Percentiles rank a stretch among this genome's conserved stretches.
These are phyloP conservation scores for Yamadazyma siamensis DNA, from an alignment of 1,139 yeast species.

Conservation along the genomic window DNA sequence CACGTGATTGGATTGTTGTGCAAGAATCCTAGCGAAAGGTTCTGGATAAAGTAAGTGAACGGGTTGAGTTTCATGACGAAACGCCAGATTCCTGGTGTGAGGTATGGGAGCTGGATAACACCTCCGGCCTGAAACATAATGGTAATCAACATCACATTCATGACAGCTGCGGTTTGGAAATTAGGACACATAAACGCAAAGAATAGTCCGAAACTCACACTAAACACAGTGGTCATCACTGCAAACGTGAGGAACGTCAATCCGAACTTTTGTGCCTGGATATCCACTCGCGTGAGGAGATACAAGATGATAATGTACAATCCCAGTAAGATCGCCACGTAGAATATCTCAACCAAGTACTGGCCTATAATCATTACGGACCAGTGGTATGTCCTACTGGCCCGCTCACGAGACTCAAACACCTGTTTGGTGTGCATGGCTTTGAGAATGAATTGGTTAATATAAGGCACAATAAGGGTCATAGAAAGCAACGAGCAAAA, in stretches of 20 bases:
- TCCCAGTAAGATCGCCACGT: slow-evolving; percentile 49
- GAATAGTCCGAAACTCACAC: slow-evolving; percentile 63
- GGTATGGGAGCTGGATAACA: slow-evolving; percentile 59
- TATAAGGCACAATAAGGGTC: slow-evolving; percentile 53
- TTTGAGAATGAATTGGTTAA: slow-evolving; percentile 11
- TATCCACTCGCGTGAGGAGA: slow-evolving; percentile 45
- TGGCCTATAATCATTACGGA: slow-evolving; percentile 51
- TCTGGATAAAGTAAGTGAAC: slow-evolving; percentile 54
- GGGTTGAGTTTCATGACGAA: slow-evolving; percentile 67
- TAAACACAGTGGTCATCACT: slow-evolving; percentile 43
- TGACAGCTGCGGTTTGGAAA: slow-evolving; percentile 70
- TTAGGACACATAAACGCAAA: slow-evolving; percentile 55
- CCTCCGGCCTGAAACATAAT: slow-evolving; percentile 77
- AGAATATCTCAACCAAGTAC: slow-evolving; percentile 52
- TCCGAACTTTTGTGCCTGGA: slow-evolving; percentile 51
- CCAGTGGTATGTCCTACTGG: slow-evolving; percentile 68
- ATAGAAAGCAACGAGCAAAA: slow-evolving; percentile 65
- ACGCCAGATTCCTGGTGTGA: slow-evolving; percentile 45
- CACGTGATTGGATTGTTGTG: slow-evolving; percentile 25
- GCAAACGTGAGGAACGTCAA: slow-evolving; percentile 57
- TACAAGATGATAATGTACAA: slow-evolving; percentile 52
- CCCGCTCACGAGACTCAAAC: slow-evolving; percentile 60
- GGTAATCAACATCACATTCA: slow-evolving; percentile 53
- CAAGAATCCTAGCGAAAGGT: slow-evolving; percentile 32
- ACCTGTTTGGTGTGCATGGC: slow-evolving; percentile 52